Percentiles rank a stretch among this genome's conserved stretches.
phyloP scores from a whole-genome alignment of 2,329 filamentous ascomycete genomes.

The Aspergillus versicolor region DNA sequence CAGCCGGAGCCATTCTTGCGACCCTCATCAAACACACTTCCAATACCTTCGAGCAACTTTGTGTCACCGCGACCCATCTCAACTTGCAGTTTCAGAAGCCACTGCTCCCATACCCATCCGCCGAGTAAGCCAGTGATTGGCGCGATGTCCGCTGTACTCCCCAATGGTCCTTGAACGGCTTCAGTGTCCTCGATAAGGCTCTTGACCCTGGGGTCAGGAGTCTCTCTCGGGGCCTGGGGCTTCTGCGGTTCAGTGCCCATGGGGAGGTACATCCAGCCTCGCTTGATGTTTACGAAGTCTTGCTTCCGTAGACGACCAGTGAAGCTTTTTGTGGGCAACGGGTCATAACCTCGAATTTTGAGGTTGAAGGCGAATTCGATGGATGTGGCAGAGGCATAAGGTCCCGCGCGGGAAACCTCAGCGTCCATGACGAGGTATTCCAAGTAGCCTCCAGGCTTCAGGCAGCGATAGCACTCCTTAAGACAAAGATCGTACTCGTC shows the following conservation, averaged over 20 bases:
- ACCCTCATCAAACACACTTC: conserved; percentile 60
- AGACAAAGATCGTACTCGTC: conserved; percentile 90
- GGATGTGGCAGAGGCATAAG: conserved; percentile 74
- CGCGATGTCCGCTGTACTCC: conserved; percentile 70
- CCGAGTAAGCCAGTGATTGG: conserved; percentile 79
- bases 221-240: conserved; percentile 44
- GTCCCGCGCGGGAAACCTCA: conserved; percentile 82
- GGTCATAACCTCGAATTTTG: conserved; percentile 85
- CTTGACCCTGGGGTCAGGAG: conserved; percentile 37
- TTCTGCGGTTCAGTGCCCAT: conserved; percentile 62
- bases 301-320: conserved; percentile 69
- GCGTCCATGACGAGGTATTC: conserved; percentile 90
- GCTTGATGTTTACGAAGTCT: conserved; percentile 76
- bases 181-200: conserved; percentile 53
- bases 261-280: conserved; percentile 86
- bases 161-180: conserved; percentile 56
- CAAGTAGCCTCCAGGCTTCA: conserved; percentile 89
- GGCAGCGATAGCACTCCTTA: conserved; percentile 80
- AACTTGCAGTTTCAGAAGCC: conserved; percentile 83
- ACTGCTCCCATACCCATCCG: conserved; percentile 92
- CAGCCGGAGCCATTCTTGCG: conserved; percentile 58
- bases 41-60: conserved; percentile 55
- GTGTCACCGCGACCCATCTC: conserved; percentile 71
- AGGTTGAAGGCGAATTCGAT: conserved; percentile 92
- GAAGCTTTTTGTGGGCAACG: conserved; percentile 77